Evolutionary conservation across 331 rosid species (phyloP).

Genomic region (Phaseolus coccineus): DNA sequence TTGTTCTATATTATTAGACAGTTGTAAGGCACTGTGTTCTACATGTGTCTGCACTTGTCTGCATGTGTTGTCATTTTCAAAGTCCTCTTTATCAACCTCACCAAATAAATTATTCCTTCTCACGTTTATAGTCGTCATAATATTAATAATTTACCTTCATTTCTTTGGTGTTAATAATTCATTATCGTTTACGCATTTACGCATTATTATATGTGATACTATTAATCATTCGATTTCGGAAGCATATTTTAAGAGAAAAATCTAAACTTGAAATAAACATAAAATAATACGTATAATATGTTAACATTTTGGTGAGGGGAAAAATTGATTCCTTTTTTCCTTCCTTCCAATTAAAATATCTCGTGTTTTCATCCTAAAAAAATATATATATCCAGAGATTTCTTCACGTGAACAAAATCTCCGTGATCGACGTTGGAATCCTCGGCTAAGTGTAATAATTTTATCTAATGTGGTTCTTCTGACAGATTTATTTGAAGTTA

Average conservation of each 20-base stretch:
- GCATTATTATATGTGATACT: background rate
- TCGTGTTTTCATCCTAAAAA: too few relatives aligned
- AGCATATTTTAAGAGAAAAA: background rate
- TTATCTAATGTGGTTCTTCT: too few relatives aligned
- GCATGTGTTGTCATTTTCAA: slow-evolving; percentile 41
- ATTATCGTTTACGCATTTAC: background rate
- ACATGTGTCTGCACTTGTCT: slow-evolving; percentile 35
- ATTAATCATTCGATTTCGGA: background rate
- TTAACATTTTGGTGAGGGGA: background rate
- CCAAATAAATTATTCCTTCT: slow-evolving; percentile 26
- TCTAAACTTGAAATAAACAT: background rate
- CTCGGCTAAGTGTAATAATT: background rate
- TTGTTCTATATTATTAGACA: slow-evolving; percentile 40
- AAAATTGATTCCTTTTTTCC: background rate
- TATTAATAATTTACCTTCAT: background rate
- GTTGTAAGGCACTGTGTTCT: slow-evolving; percentile 39
- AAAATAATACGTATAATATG: background rate
- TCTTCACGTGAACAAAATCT: background rate
- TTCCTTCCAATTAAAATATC: background rate
- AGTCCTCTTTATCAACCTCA: slow-evolving; percentile 31
- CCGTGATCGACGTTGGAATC: background rate
- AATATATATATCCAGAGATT: background rate
- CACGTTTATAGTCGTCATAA: background rate
- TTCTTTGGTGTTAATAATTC: background rate
- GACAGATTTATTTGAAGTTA: background rate